phyloP scores from a whole-genome alignment of 164 flowering plant species.

The Tetracentron sinense region DNA sequence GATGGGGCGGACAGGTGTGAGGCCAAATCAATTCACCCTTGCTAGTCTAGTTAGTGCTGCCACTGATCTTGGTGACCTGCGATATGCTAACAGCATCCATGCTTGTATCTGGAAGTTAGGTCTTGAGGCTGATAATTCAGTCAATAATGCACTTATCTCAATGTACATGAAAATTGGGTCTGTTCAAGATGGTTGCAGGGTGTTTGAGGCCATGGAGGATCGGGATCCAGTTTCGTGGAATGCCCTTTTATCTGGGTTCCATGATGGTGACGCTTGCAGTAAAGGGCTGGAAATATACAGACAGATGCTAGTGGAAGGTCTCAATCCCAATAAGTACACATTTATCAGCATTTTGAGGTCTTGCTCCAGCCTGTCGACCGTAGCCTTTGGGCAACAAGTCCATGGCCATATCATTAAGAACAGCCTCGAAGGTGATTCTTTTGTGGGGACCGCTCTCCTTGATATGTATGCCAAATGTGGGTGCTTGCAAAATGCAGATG shows the following conservation, averaged over 20 bases:
- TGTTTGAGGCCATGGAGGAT: slow-evolving; percentile 30
- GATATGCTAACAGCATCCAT: slow-evolving; percentile 41
- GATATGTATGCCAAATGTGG: slow-evolving; percentile 43
- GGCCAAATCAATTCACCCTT: slow-evolving; percentile 47
- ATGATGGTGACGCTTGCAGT: slow-evolving; percentile 27
- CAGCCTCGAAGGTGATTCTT: slow-evolving; percentile 22
- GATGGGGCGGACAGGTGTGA: slow-evolving; percentile 28
- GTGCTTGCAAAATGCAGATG: slow-evolving; percentile 21
- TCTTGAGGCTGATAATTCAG: slow-evolving; percentile 26
- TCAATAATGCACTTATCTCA: slow-evolving; percentile 40
- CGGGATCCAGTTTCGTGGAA: slow-evolving; percentile 50
- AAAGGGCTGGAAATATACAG: slow-evolving; percentile 32
- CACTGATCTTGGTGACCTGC: slow-evolving; percentile 23
- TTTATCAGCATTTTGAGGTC: slow-evolving; percentile 33
- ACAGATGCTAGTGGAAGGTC: slow-evolving; percentile 35
- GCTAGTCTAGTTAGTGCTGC: slow-evolving; percentile 44
- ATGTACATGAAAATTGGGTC: slow-evolving; percentile 49
- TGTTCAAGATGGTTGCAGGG: slow-evolving; percentile 34
- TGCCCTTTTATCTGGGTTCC: slow-evolving; percentile 46
- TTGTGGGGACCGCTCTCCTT: slow-evolving; percentile 36
- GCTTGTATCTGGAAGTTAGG: slow-evolving; percentile 38
- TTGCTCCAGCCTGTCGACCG: slow-evolving; percentile 21
- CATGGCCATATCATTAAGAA: slow-evolving; percentile 34
- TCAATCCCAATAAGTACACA: slow-evolving; percentile 44
- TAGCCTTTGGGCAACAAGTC: slow-evolving; percentile 32